These are phyloP conservation scores for Stipa capillata DNA, from an alignment of 176 grass and related monocot species.

Conservation along the genomic window DNA sequence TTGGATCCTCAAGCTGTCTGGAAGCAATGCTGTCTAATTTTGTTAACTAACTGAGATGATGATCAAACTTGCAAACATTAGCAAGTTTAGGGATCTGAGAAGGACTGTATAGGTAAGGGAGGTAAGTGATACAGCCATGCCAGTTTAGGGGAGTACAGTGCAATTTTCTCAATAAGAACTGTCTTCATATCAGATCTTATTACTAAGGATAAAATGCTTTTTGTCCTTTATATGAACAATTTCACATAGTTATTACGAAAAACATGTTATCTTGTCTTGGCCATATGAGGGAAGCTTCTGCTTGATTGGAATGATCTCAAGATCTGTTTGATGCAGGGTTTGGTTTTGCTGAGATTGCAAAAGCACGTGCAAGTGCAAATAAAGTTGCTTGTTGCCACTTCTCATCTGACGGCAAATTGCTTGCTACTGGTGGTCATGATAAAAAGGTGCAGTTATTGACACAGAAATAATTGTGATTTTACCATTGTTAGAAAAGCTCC, in stretches of 20 bases:
- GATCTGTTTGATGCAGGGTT: conserved; percentile 35
- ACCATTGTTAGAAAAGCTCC: not conserved
- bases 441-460: conserved; percentile 50
- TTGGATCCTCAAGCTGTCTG: not conserved
- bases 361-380: conserved; percentile 45
- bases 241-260: not conserved
- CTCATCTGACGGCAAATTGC: conserved; percentile 76
- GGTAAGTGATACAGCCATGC: too few relatives aligned
- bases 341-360: conserved; percentile 59
- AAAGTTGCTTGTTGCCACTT: conserved; percentile 87
- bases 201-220: not conserved
- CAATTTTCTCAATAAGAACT: too few relatives aligned
- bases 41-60: not conserved
- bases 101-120: too few relatives aligned
- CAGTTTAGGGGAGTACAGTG: too few relatives aligned
- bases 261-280: not conserved
- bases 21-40: not conserved
- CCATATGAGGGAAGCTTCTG: not conserved
- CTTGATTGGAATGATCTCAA: not conserved
- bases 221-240: not conserved
- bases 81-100: too few relatives aligned
- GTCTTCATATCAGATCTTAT: not conserved
- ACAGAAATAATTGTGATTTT: not conserved
- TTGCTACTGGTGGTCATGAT: conserved; percentile 93
- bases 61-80: too few relatives aligned